These are phyloP conservation scores for Chytridium lagenaria DNA, from an alignment of 371 early-diverging fungal genomes.

Conservation along the genomic window DNA sequence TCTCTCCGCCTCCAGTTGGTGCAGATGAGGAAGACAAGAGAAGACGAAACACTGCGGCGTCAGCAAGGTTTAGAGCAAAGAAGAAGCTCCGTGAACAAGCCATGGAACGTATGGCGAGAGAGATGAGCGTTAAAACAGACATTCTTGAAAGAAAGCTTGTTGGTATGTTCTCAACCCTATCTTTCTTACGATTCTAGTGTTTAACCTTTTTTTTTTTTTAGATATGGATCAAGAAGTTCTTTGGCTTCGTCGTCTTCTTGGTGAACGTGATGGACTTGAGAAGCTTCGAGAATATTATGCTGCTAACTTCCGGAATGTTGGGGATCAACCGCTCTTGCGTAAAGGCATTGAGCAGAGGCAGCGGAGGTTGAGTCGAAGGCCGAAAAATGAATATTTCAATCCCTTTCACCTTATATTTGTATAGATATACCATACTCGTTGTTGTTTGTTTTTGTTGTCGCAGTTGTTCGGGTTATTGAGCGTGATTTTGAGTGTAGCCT, in stretches of 20 bases:
- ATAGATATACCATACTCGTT: too few relatives aligned
- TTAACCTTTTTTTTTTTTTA: too few relatives aligned
- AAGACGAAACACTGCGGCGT: slow-evolving; percentile 80
- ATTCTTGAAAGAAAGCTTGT: slow-evolving; percentile 57
- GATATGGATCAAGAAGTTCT: slow-evolving; percentile 61
- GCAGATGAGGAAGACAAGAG: slow-evolving; percentile 68
- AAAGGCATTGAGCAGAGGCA: background rate
- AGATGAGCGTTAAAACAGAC: slow-evolving; percentile 76
- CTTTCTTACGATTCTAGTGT: background rate
- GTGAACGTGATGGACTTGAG: slow-evolving; percentile 54
- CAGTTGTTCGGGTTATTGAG: too few relatives aligned
- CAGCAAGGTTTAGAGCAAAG: slow-evolving; percentile 88
- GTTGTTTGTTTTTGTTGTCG: too few relatives aligned
- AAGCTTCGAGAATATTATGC: background rate
- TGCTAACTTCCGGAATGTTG: background rate
- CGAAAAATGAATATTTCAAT: too few relatives aligned
- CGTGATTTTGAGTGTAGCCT: too few relatives aligned
- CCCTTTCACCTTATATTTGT: too few relatives aligned
- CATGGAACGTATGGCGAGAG: slow-evolving; percentile 75
- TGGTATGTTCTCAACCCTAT: background rate
- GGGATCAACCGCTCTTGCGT: too few relatives aligned
- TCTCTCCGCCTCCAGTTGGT: background rate
- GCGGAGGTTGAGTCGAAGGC: too few relatives aligned
- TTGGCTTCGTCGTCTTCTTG: slow-evolving; percentile 78
- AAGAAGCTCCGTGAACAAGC: slow-evolving; percentile 84